Evolutionary conservation across 2,329 filamentous ascomycete species (phyloP).

Genomic region (Talaromyces sp.): DNA sequence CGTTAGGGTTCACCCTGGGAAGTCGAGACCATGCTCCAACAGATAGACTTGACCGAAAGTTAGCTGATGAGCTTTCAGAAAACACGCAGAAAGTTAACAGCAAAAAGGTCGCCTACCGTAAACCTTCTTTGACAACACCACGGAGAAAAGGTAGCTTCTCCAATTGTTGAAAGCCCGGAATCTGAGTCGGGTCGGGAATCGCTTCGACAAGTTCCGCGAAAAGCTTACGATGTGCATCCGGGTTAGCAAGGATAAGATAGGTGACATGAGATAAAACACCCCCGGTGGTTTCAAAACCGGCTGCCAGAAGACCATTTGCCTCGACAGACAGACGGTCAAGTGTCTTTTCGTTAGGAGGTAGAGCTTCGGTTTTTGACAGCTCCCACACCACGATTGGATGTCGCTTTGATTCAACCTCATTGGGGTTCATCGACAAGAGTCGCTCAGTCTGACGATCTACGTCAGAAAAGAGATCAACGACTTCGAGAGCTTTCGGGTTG

Average conservation of each 20-base stretch:
- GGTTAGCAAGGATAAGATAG: slow-evolving; percentile 12
- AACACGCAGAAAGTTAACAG: neutral
- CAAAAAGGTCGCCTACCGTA: slow-evolving; percentile 13
- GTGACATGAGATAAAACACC: slow-evolving; percentile 13
- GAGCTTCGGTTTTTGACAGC: slow-evolving; percentile 2
- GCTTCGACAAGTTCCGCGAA: slow-evolving; percentile 13
- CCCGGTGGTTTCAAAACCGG: slow-evolving; percentile 23
- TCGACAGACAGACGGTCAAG: slow-evolving; percentile 20
- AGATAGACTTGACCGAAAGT: slow-evolving; percentile 2
- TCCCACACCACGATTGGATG: slow-evolving; percentile 8
- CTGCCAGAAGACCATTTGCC: slow-evolving; percentile 20
- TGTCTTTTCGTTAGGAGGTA: slow-evolving; percentile 16
- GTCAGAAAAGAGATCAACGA: slow-evolving; percentile 7
- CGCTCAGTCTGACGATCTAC: slow-evolving; percentile 6
- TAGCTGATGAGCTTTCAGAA: slow-evolving; percentile 20
- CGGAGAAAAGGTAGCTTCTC: slow-evolving; percentile 11
- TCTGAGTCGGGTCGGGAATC: slow-evolving; percentile 6
- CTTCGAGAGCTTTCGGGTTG: slow-evolving; percentile 9
- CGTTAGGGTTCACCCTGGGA: slow-evolving; percentile 7
- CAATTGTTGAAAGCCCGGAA: slow-evolving; percentile 5
- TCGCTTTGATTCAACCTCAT: slow-evolving; percentile 1
- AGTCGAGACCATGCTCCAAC: slow-evolving; percentile 10
- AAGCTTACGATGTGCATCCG: slow-evolving; percentile 10
- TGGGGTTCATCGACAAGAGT: neutral
- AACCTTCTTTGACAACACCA: slow-evolving; percentile 21